Conservation (phyloP, 352 stramenopile species). For the Pythium pectinolyticum region DNA sequence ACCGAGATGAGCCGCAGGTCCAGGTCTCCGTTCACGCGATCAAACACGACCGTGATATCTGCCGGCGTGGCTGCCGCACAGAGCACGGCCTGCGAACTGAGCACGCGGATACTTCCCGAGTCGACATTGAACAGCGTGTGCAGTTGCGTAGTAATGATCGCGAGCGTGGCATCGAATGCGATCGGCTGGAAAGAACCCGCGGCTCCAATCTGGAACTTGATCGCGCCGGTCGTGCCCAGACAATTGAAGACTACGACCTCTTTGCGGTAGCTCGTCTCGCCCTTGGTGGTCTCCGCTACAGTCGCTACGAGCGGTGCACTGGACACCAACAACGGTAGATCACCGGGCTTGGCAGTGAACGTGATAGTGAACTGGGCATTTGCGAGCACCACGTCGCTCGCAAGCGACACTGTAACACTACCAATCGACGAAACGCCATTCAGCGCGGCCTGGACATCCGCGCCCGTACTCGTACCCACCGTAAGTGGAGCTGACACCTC, state of each 20-base stretch:
- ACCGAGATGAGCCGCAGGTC: constrained; percentile 27
- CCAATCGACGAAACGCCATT: constrained; percentile 46
- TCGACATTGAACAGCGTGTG: constrained; percentile 50
- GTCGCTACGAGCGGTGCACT: constrained; percentile 20
- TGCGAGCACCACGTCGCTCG: constrained; percentile 14
- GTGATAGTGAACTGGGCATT: constrained; percentile 45
- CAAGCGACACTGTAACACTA: constrained; percentile 41
- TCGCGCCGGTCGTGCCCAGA: constrained; percentile 29
- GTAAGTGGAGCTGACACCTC: constrained; percentile 30
- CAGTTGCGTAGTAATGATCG: constrained; percentile 41
- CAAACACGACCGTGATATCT: constrained; percentile 59
- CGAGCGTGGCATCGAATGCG: constrained; percentile 32
- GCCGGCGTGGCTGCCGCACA: constrained; percentile 33
- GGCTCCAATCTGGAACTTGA: constrained; percentile 37
- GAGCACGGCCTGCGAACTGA: constrained; percentile 41
- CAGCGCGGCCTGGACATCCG: constrained; percentile 35
- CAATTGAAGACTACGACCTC: constrained; percentile 64
- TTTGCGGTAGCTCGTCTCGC: constrained; percentile 65
- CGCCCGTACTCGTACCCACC: constrained; percentile 37
- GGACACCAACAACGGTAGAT: constrained; percentile 40
- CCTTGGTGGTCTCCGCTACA: constrained; percentile 32
- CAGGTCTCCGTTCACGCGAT: constrained; percentile 62
- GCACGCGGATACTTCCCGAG: constrained; percentile 57
- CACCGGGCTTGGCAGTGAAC: constrained; percentile 53
- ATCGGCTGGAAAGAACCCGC: constrained; percentile 3